Evolutionary conservation across 164 flowering plant genomes (phyloP).

Genomic region (Nymphaea colorata): DNA sequence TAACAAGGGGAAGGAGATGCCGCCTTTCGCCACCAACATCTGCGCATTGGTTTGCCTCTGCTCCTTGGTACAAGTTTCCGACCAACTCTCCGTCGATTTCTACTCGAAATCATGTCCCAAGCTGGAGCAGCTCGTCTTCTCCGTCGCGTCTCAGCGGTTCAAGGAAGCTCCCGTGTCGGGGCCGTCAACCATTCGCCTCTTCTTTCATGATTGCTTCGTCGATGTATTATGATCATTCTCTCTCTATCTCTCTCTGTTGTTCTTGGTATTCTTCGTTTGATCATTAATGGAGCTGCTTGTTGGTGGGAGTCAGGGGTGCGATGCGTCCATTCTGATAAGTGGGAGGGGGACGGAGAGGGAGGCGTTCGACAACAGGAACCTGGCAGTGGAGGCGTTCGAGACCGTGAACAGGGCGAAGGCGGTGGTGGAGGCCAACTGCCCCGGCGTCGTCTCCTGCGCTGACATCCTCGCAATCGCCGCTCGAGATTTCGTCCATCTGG

Average conservation of each 20-base stretch:
- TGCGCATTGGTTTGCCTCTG: not conserved
- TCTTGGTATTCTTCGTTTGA: too few relatives aligned
- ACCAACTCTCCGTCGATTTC: slow-evolving; percentile 43
- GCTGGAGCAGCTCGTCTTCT: slow-evolving; percentile 54
- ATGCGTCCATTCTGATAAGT: slow-evolving; percentile 67
- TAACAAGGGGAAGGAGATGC: not conserved
- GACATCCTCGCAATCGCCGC: slow-evolving; percentile 88
- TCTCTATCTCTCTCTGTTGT: too few relatives aligned
- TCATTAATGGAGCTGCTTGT: not conserved
- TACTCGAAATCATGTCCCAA: slow-evolving; percentile 75
- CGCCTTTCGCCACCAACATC: not conserved
- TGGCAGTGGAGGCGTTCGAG: slow-evolving; percentile 52
- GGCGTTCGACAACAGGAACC: slow-evolving; percentile 51
- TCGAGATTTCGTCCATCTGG: slow-evolving; percentile 72
- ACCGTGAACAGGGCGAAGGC: slow-evolving; percentile 52
- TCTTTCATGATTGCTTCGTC: slow-evolving; percentile 97
- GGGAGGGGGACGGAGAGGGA: slow-evolving; percentile 53
- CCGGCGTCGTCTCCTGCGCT: slow-evolving; percentile 87
- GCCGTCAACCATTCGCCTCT: slow-evolving; percentile 88
- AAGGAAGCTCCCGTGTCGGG: slow-evolving; percentile 49
- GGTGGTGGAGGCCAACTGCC: slow-evolving; percentile 72
- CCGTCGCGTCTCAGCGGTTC: slow-evolving; percentile 55
- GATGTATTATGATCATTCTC: slow-evolving; percentile 22
- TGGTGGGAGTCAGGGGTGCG: slow-evolving; percentile 55
- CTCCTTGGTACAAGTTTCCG: not conserved